Evolutionary conservation across 2,329 filamentous ascomycete genomes (phyloP).

Genomic region (Pestalotiopsis sp.): DNA sequence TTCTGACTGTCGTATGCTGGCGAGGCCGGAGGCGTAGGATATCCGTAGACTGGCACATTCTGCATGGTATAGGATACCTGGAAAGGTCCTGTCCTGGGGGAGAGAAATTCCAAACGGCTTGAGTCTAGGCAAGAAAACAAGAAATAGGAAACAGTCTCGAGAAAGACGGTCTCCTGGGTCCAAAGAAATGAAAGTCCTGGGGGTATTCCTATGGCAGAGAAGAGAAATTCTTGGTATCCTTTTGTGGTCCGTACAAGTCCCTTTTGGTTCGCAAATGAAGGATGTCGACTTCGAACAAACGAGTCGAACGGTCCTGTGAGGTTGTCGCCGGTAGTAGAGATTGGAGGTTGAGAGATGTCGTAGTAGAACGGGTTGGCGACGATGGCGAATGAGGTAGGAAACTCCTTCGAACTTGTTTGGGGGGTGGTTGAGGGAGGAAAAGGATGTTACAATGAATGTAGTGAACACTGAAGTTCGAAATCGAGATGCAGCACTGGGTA

Average conservation of each 20-base stretch:
- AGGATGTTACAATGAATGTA: slow-evolving; percentile 14
- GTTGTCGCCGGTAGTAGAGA: slow-evolving; percentile 22
- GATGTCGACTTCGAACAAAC: slow-evolving; percentile 48
- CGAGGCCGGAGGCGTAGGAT: slow-evolving; percentile 59
- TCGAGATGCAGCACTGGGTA: slow-evolving; percentile 26
- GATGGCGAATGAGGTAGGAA: slow-evolving; percentile 11
- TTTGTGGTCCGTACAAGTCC: slow-evolving; percentile 23
- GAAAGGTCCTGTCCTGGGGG: slow-evolving; percentile 22
- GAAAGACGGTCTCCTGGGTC: slow-evolving; percentile 28
- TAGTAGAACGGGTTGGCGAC: background rate
- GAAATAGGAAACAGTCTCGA: slow-evolving; percentile 29
- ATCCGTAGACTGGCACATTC: slow-evolving; percentile 57
- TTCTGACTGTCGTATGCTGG: slow-evolving; percentile 53
- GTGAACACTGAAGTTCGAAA: slow-evolving; percentile 20
- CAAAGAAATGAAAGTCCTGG: slow-evolving; percentile 27
- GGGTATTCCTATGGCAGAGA: slow-evolving; percentile 13
- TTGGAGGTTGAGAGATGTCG: slow-evolving; percentile 10
- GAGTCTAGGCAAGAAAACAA: slow-evolving; percentile 17
- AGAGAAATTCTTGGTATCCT: slow-evolving; percentile 19
- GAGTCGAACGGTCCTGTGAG: slow-evolving; percentile 38
- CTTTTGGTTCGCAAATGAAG: slow-evolving; percentile 13
- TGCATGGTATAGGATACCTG: slow-evolving; percentile 50
- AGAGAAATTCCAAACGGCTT: slow-evolving; percentile 19
- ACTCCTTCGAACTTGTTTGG: slow-evolving; percentile 7
- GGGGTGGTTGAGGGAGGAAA: background rate